A percentile compares a stretch with the other conserved stretches of the same genome.
Conservation (phyloP, 2,329 filamentous ascomycete species). For the Penicillium sp. region DNA sequence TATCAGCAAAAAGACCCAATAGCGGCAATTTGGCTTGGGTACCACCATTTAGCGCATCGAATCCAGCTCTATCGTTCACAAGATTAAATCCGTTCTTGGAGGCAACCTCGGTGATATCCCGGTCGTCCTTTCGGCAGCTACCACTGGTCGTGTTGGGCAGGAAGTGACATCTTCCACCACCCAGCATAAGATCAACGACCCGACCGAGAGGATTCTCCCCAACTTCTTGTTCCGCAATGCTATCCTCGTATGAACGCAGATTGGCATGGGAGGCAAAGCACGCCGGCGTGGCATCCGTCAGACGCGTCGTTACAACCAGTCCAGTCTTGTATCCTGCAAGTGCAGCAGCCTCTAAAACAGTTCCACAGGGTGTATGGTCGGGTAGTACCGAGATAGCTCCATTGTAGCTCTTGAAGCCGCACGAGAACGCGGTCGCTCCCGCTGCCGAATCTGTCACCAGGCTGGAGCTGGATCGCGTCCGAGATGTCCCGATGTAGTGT, state of each 20-base stretch:
- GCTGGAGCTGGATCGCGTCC: constrained; percentile 80
- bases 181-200: constrained; percentile 87
- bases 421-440: constrained; percentile 96
- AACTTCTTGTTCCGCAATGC: constrained; percentile 88
- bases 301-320: constrained; percentile 88
- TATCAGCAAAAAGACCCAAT: constrained; percentile 78
- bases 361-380: constrained; percentile 83
- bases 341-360: constrained; percentile 90
- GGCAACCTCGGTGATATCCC: constrained; percentile 73
- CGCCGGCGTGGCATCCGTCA: constrained; percentile 94
- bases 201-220: constrained; percentile 84
- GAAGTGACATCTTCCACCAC: constrained; percentile 92
- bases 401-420: constrained; percentile 92
- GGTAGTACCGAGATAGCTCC: constrained; percentile 89
- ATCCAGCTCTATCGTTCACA: constrained; percentile 68
- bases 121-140: constrained; percentile 78
- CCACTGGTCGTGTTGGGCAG: constrained; percentile 75
- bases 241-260: constrained; percentile 76
- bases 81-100: constrained; percentile 80
- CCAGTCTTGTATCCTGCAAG: constrained; percentile 88
- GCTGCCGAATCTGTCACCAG: constrained; percentile 94
- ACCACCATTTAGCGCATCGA: constrained; percentile 71
- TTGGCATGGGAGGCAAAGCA: constrained; percentile 91
- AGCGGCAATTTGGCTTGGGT: constrained; percentile 72
- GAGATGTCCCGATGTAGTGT: constrained; percentile 85